Conservation (phyloP, 345 rosid species). For the Eucalyptus decipiens region DNA sequence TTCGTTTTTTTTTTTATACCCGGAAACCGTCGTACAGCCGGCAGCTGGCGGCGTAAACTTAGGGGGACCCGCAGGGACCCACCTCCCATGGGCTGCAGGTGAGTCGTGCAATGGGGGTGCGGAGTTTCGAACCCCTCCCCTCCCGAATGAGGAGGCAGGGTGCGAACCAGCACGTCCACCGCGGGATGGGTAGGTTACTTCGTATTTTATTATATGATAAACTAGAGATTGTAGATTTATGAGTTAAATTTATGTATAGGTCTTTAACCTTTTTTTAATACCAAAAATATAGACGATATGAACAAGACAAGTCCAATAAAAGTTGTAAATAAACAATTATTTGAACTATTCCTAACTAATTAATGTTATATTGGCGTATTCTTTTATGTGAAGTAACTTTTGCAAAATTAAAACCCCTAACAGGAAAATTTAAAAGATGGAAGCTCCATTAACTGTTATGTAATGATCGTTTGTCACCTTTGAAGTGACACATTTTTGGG, state of each 20-base stretch:
- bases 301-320: background rate
- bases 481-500: background rate
- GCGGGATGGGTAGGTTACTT: too few species aligned
- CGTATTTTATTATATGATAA: too few species aligned
- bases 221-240: background rate
- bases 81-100: too few species aligned
- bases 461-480: background rate
- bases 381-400: background rate
- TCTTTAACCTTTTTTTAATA: background rate
- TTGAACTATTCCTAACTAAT: background rate
- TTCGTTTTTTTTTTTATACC: too few species aligned
- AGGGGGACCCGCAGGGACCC: too few species aligned
- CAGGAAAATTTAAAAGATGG: background rate
- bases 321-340: background rate
- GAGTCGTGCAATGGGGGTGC: too few species aligned
- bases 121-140: too few species aligned
- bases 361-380: background rate
- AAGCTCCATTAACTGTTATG: background rate
- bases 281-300: background rate
- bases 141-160: too few species aligned
- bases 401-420: background rate
- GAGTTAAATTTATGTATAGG: background rate
- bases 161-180: too few species aligned
- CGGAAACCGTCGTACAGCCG: too few species aligned
- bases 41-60: too few species aligned